phyloP scores from a whole-genome alignment of 345 rosid species.

The Eucalyptus sp. region DNA sequence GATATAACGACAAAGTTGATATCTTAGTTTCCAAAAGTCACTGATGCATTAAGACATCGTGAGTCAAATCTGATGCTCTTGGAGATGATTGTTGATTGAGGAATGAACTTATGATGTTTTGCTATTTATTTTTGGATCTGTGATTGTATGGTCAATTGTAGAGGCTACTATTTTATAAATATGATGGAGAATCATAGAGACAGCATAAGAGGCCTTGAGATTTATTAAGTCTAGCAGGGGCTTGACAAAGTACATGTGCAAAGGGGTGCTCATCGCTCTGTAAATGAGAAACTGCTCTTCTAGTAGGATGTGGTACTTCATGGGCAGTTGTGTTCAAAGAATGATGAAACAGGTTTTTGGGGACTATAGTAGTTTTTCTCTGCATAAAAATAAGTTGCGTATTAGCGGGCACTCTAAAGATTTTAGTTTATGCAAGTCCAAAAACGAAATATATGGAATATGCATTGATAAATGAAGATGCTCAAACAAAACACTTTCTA shows the following conservation, averaged over 20 bases:
- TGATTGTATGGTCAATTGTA: not conserved
- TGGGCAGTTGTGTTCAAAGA: not conserved
- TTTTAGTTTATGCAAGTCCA: not conserved
- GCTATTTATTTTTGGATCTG: not conserved
- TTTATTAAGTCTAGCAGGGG: not conserved
- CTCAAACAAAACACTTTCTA: not conserved
- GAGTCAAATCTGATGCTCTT: not conserved
- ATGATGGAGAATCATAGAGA: not conserved
- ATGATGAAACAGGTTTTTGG: not conserved
- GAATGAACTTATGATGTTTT: not conserved
- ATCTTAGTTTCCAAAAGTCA: not conserved
- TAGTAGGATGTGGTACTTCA: not conserved
- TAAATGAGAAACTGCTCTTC: not conserved
- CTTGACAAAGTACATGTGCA: not conserved
- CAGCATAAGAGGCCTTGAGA: not conserved
- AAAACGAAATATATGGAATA: not conserved
- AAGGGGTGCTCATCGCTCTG: not conserved
- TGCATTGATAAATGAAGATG: not conserved
- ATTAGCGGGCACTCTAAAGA: not conserved
- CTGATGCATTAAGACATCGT: not conserved
- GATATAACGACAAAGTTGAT: not conserved
- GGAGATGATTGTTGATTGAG: not conserved
- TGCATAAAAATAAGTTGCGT: not conserved
- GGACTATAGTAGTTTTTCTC: not conserved
- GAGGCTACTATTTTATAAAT: not conserved